A percentile compares a stretch with the other conserved stretches of the same genome.
Conservation (phyloP, 2,329 filamentous ascomycete species). For the Alternaria hordeiaustralica region DNA sequence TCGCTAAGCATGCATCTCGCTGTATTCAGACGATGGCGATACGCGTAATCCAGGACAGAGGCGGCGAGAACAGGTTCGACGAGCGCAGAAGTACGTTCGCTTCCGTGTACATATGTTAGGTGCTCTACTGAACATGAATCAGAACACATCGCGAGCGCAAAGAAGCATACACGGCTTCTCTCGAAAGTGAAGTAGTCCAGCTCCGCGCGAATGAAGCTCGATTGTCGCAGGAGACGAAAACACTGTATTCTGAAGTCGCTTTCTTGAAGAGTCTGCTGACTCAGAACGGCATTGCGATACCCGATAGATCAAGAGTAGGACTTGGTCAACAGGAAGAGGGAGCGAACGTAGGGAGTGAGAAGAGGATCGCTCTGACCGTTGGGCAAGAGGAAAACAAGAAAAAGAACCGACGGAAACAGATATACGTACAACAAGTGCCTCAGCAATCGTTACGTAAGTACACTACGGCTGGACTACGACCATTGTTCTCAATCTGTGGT, state of each 20-base stretch:
- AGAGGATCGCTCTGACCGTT: not conserved
- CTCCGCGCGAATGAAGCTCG: constrained; percentile 41
- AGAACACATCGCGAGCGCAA: constrained; percentile 45
- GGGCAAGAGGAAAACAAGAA: not conserved
- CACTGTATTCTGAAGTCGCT: constrained; percentile 31
- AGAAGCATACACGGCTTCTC: constrained; percentile 38
- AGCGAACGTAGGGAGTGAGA: not conserved
- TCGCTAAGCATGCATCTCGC: not conserved
- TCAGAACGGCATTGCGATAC: constrained; percentile 22
- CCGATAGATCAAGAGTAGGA: not conserved
- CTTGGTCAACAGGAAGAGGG: not conserved
- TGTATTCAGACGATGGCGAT: not conserved
- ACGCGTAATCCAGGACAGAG: constrained; percentile 18
- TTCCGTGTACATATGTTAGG: not conserved
- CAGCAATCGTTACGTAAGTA: not conserved
- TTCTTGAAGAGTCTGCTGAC: constrained; percentile 26
- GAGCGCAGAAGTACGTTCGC: constrained; percentile 38
- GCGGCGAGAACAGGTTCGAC: constrained; percentile 48
- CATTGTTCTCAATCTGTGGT: not conserved
- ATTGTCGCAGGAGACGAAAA: constrained; percentile 33
- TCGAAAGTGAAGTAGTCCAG: constrained; percentile 38
- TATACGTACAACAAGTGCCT: not conserved
- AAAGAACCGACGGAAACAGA: constrained; percentile 5
- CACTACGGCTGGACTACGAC: not conserved
- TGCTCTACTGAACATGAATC: not conserved